A percentile compares a stretch with the other conserved stretches of the same genome.
These are phyloP conservation scores for Ogataea salicorniae DNA, from an alignment of 805 yeast genomes.

Conservation along the genomic window DNA sequence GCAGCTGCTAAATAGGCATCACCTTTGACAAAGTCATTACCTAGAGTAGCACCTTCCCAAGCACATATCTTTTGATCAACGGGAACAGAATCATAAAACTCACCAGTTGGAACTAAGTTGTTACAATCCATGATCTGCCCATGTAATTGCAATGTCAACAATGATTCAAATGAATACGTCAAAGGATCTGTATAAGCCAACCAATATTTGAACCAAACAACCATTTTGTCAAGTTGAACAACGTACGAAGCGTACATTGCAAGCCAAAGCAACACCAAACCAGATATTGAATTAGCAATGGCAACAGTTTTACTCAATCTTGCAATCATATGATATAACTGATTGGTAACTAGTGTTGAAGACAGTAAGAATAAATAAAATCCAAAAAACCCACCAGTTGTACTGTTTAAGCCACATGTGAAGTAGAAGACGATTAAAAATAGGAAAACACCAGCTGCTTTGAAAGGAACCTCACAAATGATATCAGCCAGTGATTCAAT, in stretches of 20 bases:
- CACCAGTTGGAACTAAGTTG: conserved; percentile 56
- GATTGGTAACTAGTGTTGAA: conserved; percentile 39
- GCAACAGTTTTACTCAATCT: conserved; percentile 39
- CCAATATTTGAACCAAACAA: conserved; percentile 66
- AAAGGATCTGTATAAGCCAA: conserved; percentile 54
- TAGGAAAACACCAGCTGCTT: conserved; percentile 38
- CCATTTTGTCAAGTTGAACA: conserved; percentile 51
- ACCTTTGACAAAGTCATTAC: conserved; percentile 51
- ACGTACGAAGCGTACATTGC: conserved; percentile 55
- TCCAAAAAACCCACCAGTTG: conserved; percentile 51
- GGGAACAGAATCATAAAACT: conserved; percentile 35
- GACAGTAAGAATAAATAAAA: conserved; percentile 41
- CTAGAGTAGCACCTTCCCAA: conserved; percentile 26
- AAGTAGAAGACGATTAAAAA: conserved; percentile 53
- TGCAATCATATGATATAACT: conserved; percentile 48
- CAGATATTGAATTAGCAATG: conserved; percentile 51
- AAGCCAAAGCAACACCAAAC: conserved; percentile 43
- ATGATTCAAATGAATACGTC: conserved; percentile 54
- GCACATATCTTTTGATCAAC: conserved; percentile 47
- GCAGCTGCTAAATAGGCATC: conserved; percentile 44
- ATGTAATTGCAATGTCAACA: conserved; percentile 63
- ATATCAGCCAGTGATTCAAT: conserved; percentile 65
- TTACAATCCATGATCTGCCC: conserved; percentile 49
- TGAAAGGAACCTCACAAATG: conserved; percentile 59
- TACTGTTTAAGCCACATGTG: conserved; percentile 41